phyloP scores from a whole-genome alignment of 2,329 filamentous ascomycete species.

The Didymella keratinophila region DNA sequence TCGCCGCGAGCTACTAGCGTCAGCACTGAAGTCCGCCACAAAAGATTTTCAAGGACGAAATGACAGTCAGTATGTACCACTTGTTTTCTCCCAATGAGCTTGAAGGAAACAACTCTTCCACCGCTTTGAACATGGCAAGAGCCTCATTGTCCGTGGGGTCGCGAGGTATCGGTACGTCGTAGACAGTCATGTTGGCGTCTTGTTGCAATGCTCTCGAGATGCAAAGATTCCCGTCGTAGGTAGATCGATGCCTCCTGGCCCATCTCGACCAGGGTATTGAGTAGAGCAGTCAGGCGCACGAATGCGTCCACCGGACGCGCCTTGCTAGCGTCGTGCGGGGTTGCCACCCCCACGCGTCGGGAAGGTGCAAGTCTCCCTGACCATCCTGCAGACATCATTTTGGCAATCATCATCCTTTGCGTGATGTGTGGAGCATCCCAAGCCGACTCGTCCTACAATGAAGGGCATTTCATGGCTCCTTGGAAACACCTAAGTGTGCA shows the following conservation, averaged over 20 bases:
- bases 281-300: not conserved
- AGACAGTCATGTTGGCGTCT: not conserved
- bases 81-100: slow-evolving; percentile 53
- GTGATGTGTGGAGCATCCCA: not conserved
- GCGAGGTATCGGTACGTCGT: slow-evolving; percentile 18
- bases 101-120: slow-evolving; percentile 56
- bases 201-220: not conserved
- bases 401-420: not conserved
- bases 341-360: slow-evolving; percentile 14
- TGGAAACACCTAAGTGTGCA: not conserved
- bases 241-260: not conserved
- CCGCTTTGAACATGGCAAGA: slow-evolving; percentile 50
- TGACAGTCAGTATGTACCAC: slow-evolving; percentile 57
- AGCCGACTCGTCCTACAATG: not conserved
- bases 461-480: not conserved
- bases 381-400: not conserved
- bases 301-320: not conserved
- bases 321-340: slow-evolving; percentile 18
- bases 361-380: slow-evolving; percentile 21
- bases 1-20: slow-evolving; percentile 47
- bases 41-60: not conserved
- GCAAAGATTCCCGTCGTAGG: not conserved
- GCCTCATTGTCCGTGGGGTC: slow-evolving; percentile 53
- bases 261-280: not conserved
- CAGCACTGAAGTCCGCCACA: not conserved